Conservation (phyloP, 1,284 basidiomycete species). For the Boletus semigastroideus region DNA sequence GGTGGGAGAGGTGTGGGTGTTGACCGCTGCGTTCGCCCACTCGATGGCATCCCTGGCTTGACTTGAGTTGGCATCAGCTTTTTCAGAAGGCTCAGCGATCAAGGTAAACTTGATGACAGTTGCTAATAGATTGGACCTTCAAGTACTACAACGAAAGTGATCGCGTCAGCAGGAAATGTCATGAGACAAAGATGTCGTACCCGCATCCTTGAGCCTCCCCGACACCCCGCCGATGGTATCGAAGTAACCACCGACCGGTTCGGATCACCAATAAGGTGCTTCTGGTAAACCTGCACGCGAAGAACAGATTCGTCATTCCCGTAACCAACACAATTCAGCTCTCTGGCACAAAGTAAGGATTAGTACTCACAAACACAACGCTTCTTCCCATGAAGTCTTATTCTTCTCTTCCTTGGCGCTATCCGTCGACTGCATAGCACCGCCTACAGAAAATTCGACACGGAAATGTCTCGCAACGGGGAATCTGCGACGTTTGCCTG, state of each 20-base stretch:
- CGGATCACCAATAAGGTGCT: not conserved
- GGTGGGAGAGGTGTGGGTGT: no score
- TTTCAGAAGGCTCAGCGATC: no score
- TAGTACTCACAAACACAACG: conserved; percentile 6
- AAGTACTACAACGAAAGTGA: not conserved
- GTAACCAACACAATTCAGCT: not conserved
- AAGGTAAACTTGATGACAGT: not conserved
- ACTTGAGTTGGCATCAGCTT: not conserved
- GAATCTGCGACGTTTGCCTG: not conserved
- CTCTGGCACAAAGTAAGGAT: not conserved
- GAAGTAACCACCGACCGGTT: not conserved
- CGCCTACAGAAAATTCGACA: not conserved
- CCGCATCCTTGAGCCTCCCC: not conserved
- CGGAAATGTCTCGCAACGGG: not conserved
- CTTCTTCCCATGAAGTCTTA: not conserved
- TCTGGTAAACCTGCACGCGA: not conserved
- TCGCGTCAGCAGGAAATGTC: not conserved
- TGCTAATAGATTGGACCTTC: not conserved
- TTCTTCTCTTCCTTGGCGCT: not conserved
- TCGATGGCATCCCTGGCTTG: not conserved
- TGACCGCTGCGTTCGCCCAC: not conserved
- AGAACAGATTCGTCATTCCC: not conserved
- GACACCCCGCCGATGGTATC: not conserved
- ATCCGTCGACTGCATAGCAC: not conserved
- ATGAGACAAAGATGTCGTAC: not conserved